Evolutionary conservation across 1,284 basidiomycete genomes (phyloP).

Genomic region (Wolfiporia cocos): DNA sequence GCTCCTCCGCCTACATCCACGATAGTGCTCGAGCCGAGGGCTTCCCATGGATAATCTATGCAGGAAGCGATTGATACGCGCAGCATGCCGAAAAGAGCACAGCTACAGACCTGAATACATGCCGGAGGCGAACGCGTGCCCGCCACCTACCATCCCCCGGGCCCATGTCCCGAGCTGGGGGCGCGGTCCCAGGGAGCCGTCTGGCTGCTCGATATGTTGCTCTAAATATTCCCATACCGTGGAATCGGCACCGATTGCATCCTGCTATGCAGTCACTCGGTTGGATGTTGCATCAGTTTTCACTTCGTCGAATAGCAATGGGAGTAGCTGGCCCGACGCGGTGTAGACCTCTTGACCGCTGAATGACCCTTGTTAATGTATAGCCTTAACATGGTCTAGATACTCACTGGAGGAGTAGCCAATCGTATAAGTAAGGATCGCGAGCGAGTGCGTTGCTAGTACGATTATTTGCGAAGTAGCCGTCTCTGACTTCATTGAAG

Average conservation of each 20-base stretch:
- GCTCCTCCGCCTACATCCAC: slow-evolving; percentile 18
- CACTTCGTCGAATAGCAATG: slow-evolving; percentile 8
- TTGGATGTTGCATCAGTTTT: slow-evolving; percentile 3
- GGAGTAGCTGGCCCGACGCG: slow-evolving; percentile 8
- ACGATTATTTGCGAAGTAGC: slow-evolving; percentile 10
- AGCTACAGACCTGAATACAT: slow-evolving; percentile 7
- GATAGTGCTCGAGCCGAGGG: slow-evolving; percentile 7
- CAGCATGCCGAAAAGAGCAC: not conserved
- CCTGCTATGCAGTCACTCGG: slow-evolving; percentile 5
- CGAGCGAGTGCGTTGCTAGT: slow-evolving; percentile 5
- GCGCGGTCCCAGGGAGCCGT: slow-evolving; percentile 7
- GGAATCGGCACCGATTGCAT: slow-evolving; percentile 3
- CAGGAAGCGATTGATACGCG: not conserved
- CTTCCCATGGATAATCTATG: slow-evolving; percentile 15
- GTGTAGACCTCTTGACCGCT: slow-evolving; percentile 7
- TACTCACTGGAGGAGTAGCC: slow-evolving; percentile 7
- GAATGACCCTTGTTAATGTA: not conserved
- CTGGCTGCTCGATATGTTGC: slow-evolving; percentile 5
- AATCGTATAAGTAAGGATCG: slow-evolving; percentile 5
- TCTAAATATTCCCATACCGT: slow-evolving; percentile 12
- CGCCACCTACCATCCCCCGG: slow-evolving; percentile 10
- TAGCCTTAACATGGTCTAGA: not conserved
- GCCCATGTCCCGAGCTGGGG: slow-evolving; percentile 7
- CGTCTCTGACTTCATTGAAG: slow-evolving; percentile 5
- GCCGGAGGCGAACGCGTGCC: slow-evolving; percentile 5